phyloP scores from a whole-genome alignment of 805 yeast genomes.

The Zygosaccharomyces siamensis region DNA sequence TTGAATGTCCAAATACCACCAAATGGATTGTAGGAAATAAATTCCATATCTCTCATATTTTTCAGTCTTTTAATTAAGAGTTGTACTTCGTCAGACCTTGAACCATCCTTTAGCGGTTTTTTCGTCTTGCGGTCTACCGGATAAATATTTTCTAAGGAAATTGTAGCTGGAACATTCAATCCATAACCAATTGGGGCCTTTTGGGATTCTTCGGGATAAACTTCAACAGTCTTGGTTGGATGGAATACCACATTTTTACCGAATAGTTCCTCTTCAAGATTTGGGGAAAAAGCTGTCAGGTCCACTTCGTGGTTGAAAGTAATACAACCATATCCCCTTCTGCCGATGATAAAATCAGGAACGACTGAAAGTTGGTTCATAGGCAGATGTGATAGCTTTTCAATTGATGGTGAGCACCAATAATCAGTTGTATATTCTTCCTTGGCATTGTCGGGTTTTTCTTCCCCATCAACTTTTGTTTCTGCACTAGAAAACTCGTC shows the following conservation, averaged over 20 bases:
- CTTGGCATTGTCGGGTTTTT: not conserved
- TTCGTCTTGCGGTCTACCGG: constrained; percentile 40
- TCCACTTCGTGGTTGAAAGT: constrained; percentile 68
- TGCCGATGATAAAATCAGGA: constrained; percentile 62
- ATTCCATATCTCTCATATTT: constrained; percentile 63
- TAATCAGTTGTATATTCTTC: constrained; percentile 38
- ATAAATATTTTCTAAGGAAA: constrained; percentile 57
- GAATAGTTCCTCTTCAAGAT: constrained; percentile 35
- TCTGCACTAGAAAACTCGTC: not conserved
- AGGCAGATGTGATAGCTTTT: constrained; percentile 42
- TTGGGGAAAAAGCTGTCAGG: constrained; percentile 46
- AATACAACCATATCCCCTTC: constrained; percentile 63
- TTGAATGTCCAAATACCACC: constrained; percentile 72
- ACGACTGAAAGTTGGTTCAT: constrained; percentile 48
- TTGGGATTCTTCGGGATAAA: constrained; percentile 49
- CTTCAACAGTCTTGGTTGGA: constrained; percentile 48
- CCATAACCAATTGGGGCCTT: constrained; percentile 66
- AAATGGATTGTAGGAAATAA: constrained; percentile 72
- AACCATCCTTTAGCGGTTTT: constrained; percentile 27
- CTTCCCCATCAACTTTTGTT: not conserved
- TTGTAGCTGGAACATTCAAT: constrained; percentile 70
- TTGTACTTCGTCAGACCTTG: constrained; percentile 41
- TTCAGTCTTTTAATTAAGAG: constrained; percentile 49
- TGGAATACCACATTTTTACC: constrained; percentile 45
- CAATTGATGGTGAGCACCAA: constrained; percentile 68